Evolutionary conservation across 2,329 filamentous ascomycete genomes (phyloP).

Genomic region (Trichoderma cornu-damae): DNA sequence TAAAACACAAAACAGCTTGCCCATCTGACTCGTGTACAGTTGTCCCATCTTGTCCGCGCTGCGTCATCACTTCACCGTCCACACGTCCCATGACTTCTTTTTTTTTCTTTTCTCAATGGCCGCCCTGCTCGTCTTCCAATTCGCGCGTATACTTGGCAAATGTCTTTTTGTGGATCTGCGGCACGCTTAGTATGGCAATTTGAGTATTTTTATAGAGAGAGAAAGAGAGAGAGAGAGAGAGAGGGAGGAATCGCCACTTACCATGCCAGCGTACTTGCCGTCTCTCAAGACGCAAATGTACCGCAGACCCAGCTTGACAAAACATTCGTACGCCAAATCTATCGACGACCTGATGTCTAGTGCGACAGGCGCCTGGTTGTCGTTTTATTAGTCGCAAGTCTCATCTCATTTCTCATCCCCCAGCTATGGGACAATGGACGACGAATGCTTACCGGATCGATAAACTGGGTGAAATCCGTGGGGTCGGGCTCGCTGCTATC

Average conservation of each 20-base stretch:
- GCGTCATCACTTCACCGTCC: no score
- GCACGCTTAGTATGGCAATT: not conserved
- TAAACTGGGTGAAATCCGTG: conserved; percentile 83
- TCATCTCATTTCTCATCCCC: no score
- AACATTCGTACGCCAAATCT: conserved; percentile 94
- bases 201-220: no score
- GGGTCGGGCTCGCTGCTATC: conserved; percentile 56
- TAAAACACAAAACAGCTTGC: no score
- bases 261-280: conserved; percentile 82
- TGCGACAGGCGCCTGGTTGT: conserved; percentile 68
- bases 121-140: conserved; percentile 52
- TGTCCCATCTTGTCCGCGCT: no score
- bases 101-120: not conserved
- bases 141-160: conserved; percentile 94
- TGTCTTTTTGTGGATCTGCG: conserved; percentile 82
- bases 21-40: no score
- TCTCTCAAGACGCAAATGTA: conserved; percentile 87
- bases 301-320: conserved; percentile 84
- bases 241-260: conserved; percentile 47
- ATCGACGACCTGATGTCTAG: conserved; percentile 86
- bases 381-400: conserved; percentile 6
- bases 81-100: no score
- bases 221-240: no score
- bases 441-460: conserved; percentile 66
- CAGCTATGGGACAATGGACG: no score